These are phyloP conservation scores for Ceratocystis lukuohia DNA, from an alignment of 2,329 filamentous ascomycete genomes.

Conservation along the genomic window DNA sequence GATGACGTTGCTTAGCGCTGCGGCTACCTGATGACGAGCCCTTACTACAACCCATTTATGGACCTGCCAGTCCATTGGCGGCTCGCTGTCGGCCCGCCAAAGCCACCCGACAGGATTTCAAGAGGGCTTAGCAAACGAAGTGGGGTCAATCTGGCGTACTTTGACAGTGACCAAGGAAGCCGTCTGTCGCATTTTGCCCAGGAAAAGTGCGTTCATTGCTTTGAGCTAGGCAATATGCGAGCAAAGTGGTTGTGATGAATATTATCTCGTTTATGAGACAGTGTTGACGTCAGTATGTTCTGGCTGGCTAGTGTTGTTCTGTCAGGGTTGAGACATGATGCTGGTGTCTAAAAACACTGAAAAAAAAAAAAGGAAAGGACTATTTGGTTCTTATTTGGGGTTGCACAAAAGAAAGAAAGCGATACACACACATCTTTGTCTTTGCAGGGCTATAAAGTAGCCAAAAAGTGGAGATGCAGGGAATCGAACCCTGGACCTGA, in stretches of 20 bases:
- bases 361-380: background rate
- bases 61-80: background rate
- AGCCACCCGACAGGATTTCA: background rate
- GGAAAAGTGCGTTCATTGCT: background rate
- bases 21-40: background rate
- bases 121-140: background rate
- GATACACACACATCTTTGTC: too few relatives aligned
- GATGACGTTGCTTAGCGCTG: slow-evolving; percentile 4
- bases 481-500: slow-evolving; percentile 15
- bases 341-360: background rate
- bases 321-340: background rate
- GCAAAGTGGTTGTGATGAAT: background rate
- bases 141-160: background rate
- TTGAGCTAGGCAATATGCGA: background rate
- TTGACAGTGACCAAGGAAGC: background rate
- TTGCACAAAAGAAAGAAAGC: too few relatives aligned
- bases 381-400: too few relatives aligned
- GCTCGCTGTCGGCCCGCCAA: background rate
- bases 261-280: background rate
- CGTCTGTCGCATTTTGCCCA: background rate
- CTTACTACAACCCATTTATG: background rate
- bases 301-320: background rate
- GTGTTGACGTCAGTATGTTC: background rate
- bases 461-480: slow-evolving; percentile 6
- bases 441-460: too few relatives aligned